Evolutionary conservation across 2,329 filamentous ascomycete species (phyloP).

Genomic region (Aurifilum marmelostoma): DNA sequence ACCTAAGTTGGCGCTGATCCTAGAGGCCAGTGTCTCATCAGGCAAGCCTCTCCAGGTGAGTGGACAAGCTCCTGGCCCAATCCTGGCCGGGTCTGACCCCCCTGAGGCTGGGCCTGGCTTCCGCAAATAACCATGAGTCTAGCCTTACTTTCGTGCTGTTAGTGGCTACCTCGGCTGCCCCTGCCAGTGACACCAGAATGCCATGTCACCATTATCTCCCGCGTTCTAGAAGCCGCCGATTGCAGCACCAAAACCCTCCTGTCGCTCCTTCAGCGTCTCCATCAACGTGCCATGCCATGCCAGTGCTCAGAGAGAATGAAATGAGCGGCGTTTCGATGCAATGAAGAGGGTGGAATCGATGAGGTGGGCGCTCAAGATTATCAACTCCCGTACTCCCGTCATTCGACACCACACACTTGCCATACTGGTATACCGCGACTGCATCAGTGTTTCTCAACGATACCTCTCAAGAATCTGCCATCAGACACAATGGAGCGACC

Average conservation of each 20-base stretch:
- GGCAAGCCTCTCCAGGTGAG: constrained; percentile 4
- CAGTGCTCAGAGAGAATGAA: neutral
- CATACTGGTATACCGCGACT: neutral
- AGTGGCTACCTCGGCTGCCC: neutral
- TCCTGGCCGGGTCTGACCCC: neutral
- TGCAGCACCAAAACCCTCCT: neutral
- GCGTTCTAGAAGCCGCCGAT: neutral
- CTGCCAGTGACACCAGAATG: neutral
- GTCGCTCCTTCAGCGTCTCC: neutral
- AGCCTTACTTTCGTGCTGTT: neutral
- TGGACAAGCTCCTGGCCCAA: neutral
- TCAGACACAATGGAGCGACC: constrained; percentile 23
- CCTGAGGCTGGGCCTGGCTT: constrained; percentile 4
- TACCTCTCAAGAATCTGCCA: neutral
- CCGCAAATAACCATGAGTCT: neutral
- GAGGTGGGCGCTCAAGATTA: neutral
- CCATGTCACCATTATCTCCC: neutral
- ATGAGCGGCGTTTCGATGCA: neutral
- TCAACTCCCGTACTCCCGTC: neutral
- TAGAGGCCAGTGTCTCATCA: constrained; percentile 11
- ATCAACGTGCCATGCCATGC: neutral
- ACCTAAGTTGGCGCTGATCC: constrained; percentile 4
- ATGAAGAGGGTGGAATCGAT: neutral
- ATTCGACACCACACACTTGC: neutral
- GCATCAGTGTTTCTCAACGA: neutral